Percentiles rank a stretch among this genome's conserved stretches.
Conservation (phyloP, 441 rosid genomes). For the Breynia disticha region DNA sequence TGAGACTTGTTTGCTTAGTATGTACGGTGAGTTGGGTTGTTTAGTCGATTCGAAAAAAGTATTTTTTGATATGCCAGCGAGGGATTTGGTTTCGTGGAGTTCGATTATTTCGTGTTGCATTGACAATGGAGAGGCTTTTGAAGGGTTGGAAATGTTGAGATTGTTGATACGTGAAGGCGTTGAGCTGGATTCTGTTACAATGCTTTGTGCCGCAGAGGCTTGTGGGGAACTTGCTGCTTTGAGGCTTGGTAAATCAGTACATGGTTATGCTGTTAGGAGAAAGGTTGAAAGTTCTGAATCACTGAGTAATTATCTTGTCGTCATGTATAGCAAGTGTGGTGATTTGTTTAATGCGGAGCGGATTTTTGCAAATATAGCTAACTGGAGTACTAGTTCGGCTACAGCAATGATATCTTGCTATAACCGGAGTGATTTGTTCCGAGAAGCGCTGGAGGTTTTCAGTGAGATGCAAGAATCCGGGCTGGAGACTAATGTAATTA, state of each 20-base stretch:
- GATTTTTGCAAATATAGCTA: conserved; percentile 24
- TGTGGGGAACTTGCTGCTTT: conserved; percentile 46
- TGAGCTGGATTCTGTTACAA: conserved; percentile 42
- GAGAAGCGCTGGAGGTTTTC: conserved; percentile 45
- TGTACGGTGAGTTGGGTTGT: conserved; percentile 63
- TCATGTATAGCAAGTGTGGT: conserved; percentile 66
- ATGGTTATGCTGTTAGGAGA: conserved; percentile 35
- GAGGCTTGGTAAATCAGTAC: conserved; percentile 45
- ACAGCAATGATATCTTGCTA: conserved; percentile 71
- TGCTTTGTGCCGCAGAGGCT: conserved; percentile 58
- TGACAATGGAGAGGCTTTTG: conserved; percentile 38
- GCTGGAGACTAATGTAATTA: conserved; percentile 46
- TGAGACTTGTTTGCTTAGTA: conserved; percentile 48
- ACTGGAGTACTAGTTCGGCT: conserved; percentile 41
- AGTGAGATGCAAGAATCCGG: conserved; percentile 36
- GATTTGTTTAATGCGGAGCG: conserved; percentile 53
- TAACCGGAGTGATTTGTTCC: conserved; percentile 37
- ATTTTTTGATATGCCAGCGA: conserved; percentile 55
- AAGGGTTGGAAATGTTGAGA: conserved; percentile 42
- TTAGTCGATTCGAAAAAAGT: conserved; percentile 44
- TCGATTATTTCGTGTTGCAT: conserved; percentile 53
- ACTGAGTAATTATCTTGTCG: conserved; percentile 38
- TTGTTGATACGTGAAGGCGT: conserved; percentile 41
- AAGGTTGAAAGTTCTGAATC: conserved; percentile 30
- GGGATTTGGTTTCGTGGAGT: conserved; percentile 79